phyloP scores from a whole-genome alignment of 768 basidiomycete species.

The Macrocybe gigantea region DNA sequence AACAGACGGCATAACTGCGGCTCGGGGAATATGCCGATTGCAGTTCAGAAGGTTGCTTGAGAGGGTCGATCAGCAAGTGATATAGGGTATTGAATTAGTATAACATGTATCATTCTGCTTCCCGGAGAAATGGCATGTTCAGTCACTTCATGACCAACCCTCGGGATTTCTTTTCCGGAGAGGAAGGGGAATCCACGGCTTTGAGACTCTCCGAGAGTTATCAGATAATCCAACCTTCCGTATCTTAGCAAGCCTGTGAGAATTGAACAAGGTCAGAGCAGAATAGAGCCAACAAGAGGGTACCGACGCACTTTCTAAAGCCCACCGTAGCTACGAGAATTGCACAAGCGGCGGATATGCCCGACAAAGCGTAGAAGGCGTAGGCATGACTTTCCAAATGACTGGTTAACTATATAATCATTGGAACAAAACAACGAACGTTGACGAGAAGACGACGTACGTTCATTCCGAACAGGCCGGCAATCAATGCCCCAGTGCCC shows the following conservation, averaged over 20 bases:
- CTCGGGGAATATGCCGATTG: no score
- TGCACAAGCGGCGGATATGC: slow-evolving; percentile 51
- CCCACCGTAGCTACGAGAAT: slow-evolving; percentile 60
- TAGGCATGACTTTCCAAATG: slow-evolving; percentile 68
- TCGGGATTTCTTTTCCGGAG: slow-evolving; percentile 32
- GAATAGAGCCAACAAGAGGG: not conserved
- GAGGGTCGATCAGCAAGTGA: no score
- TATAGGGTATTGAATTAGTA: no score
- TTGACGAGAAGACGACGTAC: slow-evolving; percentile 38
- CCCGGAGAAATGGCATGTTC: no score
- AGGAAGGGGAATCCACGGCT: slow-evolving; percentile 43
- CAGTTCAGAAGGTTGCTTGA: no score
- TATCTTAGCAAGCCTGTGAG: slow-evolving; percentile 34
- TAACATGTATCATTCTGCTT: no score
- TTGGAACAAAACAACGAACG: slow-evolving; percentile 8
- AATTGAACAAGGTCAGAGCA: slow-evolving; percentile 5
- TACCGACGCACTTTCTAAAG: slow-evolving; percentile 45
- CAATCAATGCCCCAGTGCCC: slow-evolving; percentile 83
- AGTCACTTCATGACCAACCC: slow-evolving; percentile 31
- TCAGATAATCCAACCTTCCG: slow-evolving; percentile 41
- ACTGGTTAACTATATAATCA: slow-evolving; percentile 52
- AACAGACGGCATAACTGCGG: no score
- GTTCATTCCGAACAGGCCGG: slow-evolving; percentile 96
- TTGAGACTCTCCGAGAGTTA: slow-evolving; percentile 18
- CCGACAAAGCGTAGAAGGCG: slow-evolving; percentile 68